Conservation (phyloP, 1,139 yeast species). For the Blastobotrys aristatus region DNA sequence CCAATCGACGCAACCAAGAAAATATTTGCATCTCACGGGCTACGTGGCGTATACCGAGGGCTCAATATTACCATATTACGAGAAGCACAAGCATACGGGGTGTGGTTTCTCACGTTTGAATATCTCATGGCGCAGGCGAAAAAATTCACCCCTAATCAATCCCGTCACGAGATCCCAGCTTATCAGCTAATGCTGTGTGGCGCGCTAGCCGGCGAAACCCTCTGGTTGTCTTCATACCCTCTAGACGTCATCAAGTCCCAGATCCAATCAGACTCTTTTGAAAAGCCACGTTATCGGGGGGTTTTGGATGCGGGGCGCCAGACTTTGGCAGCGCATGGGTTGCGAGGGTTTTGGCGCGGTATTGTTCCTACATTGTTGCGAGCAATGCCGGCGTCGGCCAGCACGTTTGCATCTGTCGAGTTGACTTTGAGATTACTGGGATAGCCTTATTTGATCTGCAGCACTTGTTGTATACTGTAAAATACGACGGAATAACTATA, state of each 20-base stretch:
- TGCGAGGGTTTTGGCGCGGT: slow-evolving; percentile 66
- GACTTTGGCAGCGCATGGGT: slow-evolving; percentile 46
- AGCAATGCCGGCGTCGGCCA: slow-evolving; percentile 72
- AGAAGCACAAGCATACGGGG: slow-evolving; percentile 77
- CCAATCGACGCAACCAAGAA: slow-evolving; percentile 46
- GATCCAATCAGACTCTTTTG: slow-evolving; percentile 64
- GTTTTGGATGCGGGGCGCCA: slow-evolving; percentile 44
- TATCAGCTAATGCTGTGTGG: slow-evolving; percentile 59
- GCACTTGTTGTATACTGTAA: background rate
- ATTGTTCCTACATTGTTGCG: slow-evolving; percentile 62
- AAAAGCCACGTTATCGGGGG: slow-evolving; percentile 38
- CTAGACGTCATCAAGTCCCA: slow-evolving; percentile 65
- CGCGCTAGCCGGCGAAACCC: slow-evolving; percentile 66
- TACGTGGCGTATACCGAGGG: slow-evolving; percentile 58
- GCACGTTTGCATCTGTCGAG: slow-evolving; percentile 75
- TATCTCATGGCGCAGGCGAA: slow-evolving; percentile 41
- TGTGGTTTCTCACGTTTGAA: slow-evolving; percentile 76
- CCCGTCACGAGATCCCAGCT: slow-evolving; percentile 52
- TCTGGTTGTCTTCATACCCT: slow-evolving; percentile 70
- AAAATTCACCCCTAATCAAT: slow-evolving; percentile 10
- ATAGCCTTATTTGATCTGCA: slow-evolving; percentile 26
- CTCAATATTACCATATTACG: slow-evolving; percentile 54
- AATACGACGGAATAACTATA: background rate
- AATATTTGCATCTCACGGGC: slow-evolving; percentile 47
- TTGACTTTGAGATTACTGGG: slow-evolving; percentile 53